Percentiles rank a stretch among this genome's conserved stretches.
Conservation (phyloP, 768 basidiomycete species). For the Porpolomopsis calyptriformis region DNA sequence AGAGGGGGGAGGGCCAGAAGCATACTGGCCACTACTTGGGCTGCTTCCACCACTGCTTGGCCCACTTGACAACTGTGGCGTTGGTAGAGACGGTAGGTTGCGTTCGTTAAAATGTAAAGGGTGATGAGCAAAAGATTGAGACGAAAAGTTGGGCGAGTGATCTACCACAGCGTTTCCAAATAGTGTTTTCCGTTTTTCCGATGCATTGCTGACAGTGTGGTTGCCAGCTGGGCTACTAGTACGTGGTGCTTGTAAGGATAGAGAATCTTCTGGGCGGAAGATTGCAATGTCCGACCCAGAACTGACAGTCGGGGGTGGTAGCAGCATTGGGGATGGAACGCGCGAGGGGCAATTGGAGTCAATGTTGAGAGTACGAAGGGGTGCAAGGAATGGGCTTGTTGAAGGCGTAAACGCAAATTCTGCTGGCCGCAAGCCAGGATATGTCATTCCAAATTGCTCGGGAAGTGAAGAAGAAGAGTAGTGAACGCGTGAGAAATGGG, state of each 20-base stretch:
- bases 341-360: constrained; percentile 61
- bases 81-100: constrained; percentile 29
- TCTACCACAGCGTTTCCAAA: constrained; percentile 15
- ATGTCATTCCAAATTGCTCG: constrained; percentile 14
- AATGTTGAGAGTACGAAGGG: constrained; percentile 63
- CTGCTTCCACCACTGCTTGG: constrained; percentile 57
- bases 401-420: constrained; percentile 51
- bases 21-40: constrained; percentile 40
- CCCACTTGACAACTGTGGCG: constrained; percentile 55
- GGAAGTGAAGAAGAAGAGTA: constrained; percentile 13
- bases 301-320: constrained; percentile 38
- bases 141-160: constrained; percentile 16
- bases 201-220: constrained; percentile 8
- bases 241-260: constrained; percentile 4
- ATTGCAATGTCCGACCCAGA: background rate
- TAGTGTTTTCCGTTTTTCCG: constrained; percentile 8
- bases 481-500: background rate
- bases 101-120: constrained; percentile 16
- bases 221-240: constrained; percentile 22
- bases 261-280: background rate
- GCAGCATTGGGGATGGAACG: constrained; percentile 58
- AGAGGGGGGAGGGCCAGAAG: constrained; percentile 7
- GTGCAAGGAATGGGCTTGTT: constrained; percentile 72
- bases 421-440: constrained; percentile 9
- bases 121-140: constrained; percentile 2